Evolutionary conservation across 768 basidiomycete genomes (phyloP), one percentile per base, ranked within the genome.

Genomic region (Boletus sp.): DNA sequence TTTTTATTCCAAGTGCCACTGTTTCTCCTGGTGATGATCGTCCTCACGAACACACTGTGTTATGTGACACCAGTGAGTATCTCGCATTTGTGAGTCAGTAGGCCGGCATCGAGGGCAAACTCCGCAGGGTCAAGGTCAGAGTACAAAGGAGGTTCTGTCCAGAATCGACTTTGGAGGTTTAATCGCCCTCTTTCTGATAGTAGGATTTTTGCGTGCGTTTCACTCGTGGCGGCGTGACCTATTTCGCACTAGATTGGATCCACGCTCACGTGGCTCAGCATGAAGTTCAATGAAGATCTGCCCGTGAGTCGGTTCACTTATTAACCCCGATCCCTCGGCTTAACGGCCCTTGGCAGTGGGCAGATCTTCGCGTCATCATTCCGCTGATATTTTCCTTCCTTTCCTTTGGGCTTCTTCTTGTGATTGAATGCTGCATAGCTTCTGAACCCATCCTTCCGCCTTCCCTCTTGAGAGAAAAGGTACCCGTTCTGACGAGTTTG

Each of bases 121-220:
- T 24, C 24, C 24, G 24, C 9, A 62, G 61, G 60, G 56, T 3
- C 56, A 62, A 40, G 20, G 61, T 17, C 52, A 50, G 17, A 41
- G 18, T 33, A 3, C 44, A n/a, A 63, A 36, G 29, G 61, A 58
- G 12, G 42, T 57, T 11, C 42, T 63, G 2, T 55, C 42, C 1
- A 54, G 60, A 35, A 52, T 63, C 20, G 61, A 63, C 37, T 63
- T 58, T 50, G 60, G 60, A n/a, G 61, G 61, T 9, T 41, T 50
- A 7, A 39, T 58, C 3, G 4, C 50, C 7, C 50, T 63, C 28
- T 58, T 62, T 12, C 12, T 49, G 15, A 32, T n/a, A 47, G 61
- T 62, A 17, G 10, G 48, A 35, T 36, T 24, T 4, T 41, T 9
- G 14, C 6, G 20, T 15, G 15, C 7, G 20, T 47, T 18, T 45